Base-by-base conservation (phyloP, 208 protist species). In the Paratrypanosoma confusum region DNA sequence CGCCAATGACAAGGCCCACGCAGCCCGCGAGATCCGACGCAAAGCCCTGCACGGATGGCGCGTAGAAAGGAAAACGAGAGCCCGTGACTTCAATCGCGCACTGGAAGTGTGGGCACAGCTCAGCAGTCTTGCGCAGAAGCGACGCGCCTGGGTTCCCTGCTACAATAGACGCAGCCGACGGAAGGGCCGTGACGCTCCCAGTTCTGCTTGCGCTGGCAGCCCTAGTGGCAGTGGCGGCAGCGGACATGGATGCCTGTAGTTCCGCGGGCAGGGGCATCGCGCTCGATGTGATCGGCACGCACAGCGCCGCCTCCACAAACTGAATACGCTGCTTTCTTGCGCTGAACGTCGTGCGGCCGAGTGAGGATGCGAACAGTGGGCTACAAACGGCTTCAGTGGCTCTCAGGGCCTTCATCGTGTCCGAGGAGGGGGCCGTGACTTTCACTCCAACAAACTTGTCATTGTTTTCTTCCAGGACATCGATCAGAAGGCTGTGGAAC, bases 61-160 rank as follows among this genome's bases (percentile, higher is more conserved):
- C 54, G 39, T 73, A 92, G 63, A 88, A 92, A 3, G 82, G 71
- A 71, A 77, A 92, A 3, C 82, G 61, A 32, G 82, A 76, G 5
- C 82, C 82, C 36, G 57, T 67, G 31, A 92, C 32, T 36, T 80
- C 82, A 24, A 90, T 58, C 1, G 65, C 56, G 10, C 71, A 54
- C 49, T 41, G 46, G 40, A 82, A 73, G 23, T 29, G 21, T 57
- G 36, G 40, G 50, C 29, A 53, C 35, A 49, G n/a, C n/a, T n/a
- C n/a, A n/a, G n/a, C n/a, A n/a, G n/a, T n/a, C n/a, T n/a, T n/a
- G n/a, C n/a, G n/a, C n/a, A n/a, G n/a, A n/a, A n/a, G n/a, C n/a
- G n/a, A n/a, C n/a, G n/a, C n/a, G n/a, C n/a, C n/a, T n/a, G n/a
- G n/a, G n/a, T n/a, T n/a, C n/a, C n/a, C n/a, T n/a, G n/a, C n/a